Conservation (phyloP, 805 yeast genomes). For the Candida sphagnicola region DNA sequence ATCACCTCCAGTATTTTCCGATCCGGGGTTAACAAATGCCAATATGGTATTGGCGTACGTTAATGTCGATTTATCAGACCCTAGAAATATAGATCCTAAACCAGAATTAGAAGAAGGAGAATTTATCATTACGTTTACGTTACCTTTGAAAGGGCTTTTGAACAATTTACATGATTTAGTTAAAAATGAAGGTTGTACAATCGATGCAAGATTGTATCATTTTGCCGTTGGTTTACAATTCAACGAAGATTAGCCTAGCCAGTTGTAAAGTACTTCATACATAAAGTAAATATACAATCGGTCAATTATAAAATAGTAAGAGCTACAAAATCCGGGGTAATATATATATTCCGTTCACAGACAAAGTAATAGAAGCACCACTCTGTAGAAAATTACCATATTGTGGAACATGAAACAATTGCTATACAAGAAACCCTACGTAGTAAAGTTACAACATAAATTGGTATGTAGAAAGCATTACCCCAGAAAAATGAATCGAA, state of each 20-base stretch:
- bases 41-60: conserved; percentile 77
- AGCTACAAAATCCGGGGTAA: too few species aligned
- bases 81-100: conserved; percentile 63
- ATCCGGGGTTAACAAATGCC: conserved; percentile 87
- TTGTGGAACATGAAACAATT: too few species aligned
- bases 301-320: too few species aligned
- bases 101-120: conserved; percentile 86
- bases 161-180: conserved; percentile 48
- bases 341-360: too few species aligned
- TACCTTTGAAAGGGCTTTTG: conserved; percentile 59
- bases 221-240: conserved; percentile 76
- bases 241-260: background rate
- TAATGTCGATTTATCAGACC: conserved; percentile 64
- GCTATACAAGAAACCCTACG: too few species aligned
- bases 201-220: conserved; percentile 87
- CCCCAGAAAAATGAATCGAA: too few species aligned
- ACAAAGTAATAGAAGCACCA: too few species aligned
- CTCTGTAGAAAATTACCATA: too few species aligned
- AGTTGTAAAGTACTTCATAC: background rate
- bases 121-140: conserved; percentile 82
- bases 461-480: too few species aligned
- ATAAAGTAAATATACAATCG: too few species aligned
- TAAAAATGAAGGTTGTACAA: conserved; percentile 58
- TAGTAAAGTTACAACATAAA: too few species aligned
- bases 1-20: conserved; percentile 51